phyloP scores from a whole-genome alignment of 1,284 basidiomycete genomes.

The Ceratobasidium sp. region DNA sequence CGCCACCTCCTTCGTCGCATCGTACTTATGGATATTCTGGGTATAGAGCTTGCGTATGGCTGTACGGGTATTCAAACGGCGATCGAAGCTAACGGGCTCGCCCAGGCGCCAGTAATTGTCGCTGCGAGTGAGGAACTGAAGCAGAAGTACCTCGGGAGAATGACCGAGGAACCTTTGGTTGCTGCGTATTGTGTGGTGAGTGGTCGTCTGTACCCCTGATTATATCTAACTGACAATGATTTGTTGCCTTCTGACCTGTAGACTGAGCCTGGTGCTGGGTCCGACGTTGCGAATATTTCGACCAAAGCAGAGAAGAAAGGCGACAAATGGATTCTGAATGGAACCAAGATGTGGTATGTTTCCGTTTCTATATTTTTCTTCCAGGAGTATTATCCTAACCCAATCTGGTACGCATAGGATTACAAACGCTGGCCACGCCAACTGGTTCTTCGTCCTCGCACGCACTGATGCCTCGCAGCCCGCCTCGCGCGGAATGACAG shows the following conservation, averaged over 20 bases:
- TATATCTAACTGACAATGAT: too few relatives aligned
- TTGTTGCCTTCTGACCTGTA: slow-evolving; percentile 24
- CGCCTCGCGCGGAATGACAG: slow-evolving; percentile 65
- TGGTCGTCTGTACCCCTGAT: too few relatives aligned
- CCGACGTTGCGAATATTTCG: slow-evolving; percentile 65
- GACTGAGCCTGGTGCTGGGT: slow-evolving; percentile 68
- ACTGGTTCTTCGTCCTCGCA: slow-evolving; percentile 69
- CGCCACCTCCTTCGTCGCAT: neutral
- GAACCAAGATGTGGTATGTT: slow-evolving; percentile 68
- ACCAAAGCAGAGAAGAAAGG: slow-evolving; percentile 66
- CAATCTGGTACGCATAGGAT: slow-evolving; percentile 55
- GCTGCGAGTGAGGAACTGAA: slow-evolving; percentile 65
- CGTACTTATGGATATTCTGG: slow-evolving; percentile 15
- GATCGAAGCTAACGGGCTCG: slow-evolving; percentile 64
- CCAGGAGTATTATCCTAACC: too few relatives aligned
- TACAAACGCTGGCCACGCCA: slow-evolving; percentile 66
- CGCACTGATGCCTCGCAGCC: slow-evolving; percentile 64
- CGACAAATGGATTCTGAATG: slow-evolving; percentile 64
- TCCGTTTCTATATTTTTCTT: too few relatives aligned
- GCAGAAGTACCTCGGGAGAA: slow-evolving; percentile 67
- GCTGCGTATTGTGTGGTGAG: slow-evolving; percentile 65
- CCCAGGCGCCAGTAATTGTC: slow-evolving; percentile 66
- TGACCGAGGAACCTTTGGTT: slow-evolving; percentile 68
- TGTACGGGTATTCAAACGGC: slow-evolving; percentile 68
- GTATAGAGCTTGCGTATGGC: slow-evolving; percentile 65